Evolutionary conservation across 805 yeast genomes (phyloP), one percentile per base, ranked within the genome.

Genomic region (Lachancea dasiensis): DNA sequence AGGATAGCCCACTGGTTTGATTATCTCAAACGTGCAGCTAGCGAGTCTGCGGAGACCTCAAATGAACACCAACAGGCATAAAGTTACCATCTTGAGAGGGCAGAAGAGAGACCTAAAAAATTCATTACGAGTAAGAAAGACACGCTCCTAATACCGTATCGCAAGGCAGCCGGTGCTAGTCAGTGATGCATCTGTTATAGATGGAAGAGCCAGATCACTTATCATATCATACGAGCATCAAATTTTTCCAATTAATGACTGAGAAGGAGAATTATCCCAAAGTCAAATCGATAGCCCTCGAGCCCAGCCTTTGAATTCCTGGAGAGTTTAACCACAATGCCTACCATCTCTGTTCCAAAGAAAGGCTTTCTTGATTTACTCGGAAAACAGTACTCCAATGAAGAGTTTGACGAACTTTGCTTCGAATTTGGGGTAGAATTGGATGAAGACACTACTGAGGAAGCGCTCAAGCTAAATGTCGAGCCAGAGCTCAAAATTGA

Each of bases 351-450:
- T 21, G 97, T 92, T 48, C 97, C 92, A 63, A 89, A 94, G 61
- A 84, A 81, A 59, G 97, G 92, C 61, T 75, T 92, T 47, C 92
- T 77, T 69, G 77, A 79, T 56, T 76, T 86, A 30, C 70, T 92
- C 46, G 97, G 82, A 27, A 68, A 69, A 45, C 58, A 64, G 35
- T 79, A 78, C 58, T 75, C 95, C 53, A 83, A 92, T 49, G 77
- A 86, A 52, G 98, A 90, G 59, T 89, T 92, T 53, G 99, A 92
- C 60, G 97, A 89, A 65, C 76, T 92, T 51, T 92, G 97, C 69
- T 92, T 92, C 69, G 94, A 90, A 58, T 92, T 89, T 52, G 99
- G 99, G 54, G 79, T 92, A 50, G 99, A 92, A 69, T 75, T 92
- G 45, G 99, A 92, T 62, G 99, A 94, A 67, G 97, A 94, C 63